phyloP scores from a whole-genome alignment of 129 eudicot species.

The Smallanthus sonchifolius region DNA sequence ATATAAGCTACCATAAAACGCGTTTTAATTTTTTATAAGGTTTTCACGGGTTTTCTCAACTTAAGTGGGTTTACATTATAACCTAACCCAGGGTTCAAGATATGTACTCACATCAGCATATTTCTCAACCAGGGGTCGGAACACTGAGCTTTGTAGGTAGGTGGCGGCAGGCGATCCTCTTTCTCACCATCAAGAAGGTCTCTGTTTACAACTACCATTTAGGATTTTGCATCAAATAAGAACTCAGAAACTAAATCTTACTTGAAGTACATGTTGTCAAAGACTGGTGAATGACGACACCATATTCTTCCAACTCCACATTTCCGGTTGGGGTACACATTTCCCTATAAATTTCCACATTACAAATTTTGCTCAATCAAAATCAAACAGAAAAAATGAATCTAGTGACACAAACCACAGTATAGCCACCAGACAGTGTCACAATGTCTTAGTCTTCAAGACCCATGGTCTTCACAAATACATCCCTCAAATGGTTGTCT shows the following conservation, averaged over 20 bases:
- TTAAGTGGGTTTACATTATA: too few species aligned
- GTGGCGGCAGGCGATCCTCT: constrained; percentile 71
- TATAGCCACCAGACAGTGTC: constrained; percentile 78
- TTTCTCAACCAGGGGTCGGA: constrained; percentile 68
- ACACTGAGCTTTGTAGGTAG: constrained; percentile 69
- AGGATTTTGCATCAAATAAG: neutral
- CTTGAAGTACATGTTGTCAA: constrained; percentile 85
- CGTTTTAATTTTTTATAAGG: too few species aligned
- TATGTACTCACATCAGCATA: constrained; percentile 60
- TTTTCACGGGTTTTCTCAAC: too few species aligned
- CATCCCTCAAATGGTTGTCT: constrained; percentile 62
- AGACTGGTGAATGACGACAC: constrained; percentile 68
- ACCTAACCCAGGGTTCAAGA: too few species aligned
- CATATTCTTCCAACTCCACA: too few species aligned
- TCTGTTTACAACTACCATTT: constrained; percentile 23
- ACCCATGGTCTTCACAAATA: constrained; percentile 67
- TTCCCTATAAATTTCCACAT: constrained; percentile 41
- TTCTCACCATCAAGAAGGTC: constrained; percentile 83
- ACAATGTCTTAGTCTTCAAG: constrained; percentile 74
- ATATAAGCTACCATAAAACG: too few species aligned
- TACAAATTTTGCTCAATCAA: neutral
- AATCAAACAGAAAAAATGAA: neutral
- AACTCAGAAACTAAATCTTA: constrained; percentile 9
- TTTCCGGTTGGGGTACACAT: too few species aligned
- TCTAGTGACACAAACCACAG: constrained; percentile 42